These are phyloP conservation scores for Scheffersomyces ergatensis DNA, from an alignment of 805 yeast genomes.

Conservation along the genomic window DNA sequence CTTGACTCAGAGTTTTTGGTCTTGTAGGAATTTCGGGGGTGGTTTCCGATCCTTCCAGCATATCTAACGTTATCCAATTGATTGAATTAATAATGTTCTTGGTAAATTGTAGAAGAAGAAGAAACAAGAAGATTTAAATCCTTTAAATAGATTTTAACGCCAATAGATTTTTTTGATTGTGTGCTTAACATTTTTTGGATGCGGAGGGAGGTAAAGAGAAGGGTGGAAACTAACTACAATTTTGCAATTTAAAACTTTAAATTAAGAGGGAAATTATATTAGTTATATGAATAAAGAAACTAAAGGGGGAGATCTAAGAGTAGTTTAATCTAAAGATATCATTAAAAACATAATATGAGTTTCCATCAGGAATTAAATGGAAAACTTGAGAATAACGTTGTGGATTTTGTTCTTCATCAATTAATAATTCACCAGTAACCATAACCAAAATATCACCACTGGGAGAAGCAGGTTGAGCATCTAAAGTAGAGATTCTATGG, in stretches of 20 bases:
- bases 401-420: conserved; percentile 92
- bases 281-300: too few species aligned
- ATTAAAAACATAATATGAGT: conserved; percentile 90
- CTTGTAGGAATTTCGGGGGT: conserved; percentile 11
- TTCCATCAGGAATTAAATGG: conserved; percentile 92
- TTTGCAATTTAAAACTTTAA: too few species aligned
- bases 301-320: conserved; percentile 52
- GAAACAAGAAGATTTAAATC: too few species aligned
- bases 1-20: conserved; percentile 4
- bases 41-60: conserved; percentile 2
- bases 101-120: too few species aligned
- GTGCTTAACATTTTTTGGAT: too few species aligned
- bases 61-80: not conserved
- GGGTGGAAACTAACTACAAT: too few species aligned
- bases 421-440: conserved; percentile 93
- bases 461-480: conserved; percentile 97
- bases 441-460: conserved; percentile 90
- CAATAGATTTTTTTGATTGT: too few species aligned
- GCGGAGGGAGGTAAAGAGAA: too few species aligned
- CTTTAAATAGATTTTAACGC: too few species aligned
- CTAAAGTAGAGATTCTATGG: conserved; percentile 91
- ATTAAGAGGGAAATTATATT: too few species aligned
- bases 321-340: conserved; percentile 96
- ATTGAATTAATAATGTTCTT: not conserved
- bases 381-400: conserved; percentile 97